These are phyloP conservation scores for Cylindrodendrum hubeiense DNA, from an alignment of 2,329 filamentous ascomycete species.

Conservation along the genomic window DNA sequence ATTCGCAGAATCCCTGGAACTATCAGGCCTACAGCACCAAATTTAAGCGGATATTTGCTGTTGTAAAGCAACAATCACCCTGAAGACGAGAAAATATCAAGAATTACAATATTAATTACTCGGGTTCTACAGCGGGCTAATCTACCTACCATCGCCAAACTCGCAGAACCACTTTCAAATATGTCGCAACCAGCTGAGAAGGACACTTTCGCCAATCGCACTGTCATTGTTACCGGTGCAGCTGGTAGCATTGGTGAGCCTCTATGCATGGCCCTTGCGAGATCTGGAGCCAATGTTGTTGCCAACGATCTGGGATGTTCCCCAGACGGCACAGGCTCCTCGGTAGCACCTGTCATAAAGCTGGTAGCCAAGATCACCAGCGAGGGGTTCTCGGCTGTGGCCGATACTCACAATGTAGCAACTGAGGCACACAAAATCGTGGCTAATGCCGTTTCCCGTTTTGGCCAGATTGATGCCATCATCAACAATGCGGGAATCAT, in stretches of 20 bases:
- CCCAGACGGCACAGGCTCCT: neutral
- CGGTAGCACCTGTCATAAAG: neutral
- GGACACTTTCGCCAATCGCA: neutral
- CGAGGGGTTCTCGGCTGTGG: neutral
- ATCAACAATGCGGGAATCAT: constrained; percentile 18
- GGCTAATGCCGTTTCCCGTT: neutral
- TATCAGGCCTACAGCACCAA: too few species aligned
- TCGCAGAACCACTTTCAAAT: too few species aligned
- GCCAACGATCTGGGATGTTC: constrained; percentile 13
- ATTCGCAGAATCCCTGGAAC: too few species aligned
- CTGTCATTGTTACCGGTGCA: constrained; percentile 5
- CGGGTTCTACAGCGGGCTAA: too few species aligned
- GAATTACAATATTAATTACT: too few species aligned
- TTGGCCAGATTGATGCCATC: constrained; percentile 8
- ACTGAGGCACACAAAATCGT: constrained; percentile 7
- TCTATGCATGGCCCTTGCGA: neutral
- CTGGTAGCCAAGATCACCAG: neutral
- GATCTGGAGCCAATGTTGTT: constrained; percentile 1
- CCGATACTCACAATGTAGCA: neutral
- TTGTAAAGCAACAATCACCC: too few species aligned
- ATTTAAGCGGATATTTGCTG: too few species aligned
- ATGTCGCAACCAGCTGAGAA: neutral
- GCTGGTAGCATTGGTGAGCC: constrained; percentile 11
- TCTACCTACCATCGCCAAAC: too few species aligned
- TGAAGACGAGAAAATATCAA: too few species aligned